Base-by-base conservation (phyloP, 139 green algal species). In the Closterium sp. region DNA sequence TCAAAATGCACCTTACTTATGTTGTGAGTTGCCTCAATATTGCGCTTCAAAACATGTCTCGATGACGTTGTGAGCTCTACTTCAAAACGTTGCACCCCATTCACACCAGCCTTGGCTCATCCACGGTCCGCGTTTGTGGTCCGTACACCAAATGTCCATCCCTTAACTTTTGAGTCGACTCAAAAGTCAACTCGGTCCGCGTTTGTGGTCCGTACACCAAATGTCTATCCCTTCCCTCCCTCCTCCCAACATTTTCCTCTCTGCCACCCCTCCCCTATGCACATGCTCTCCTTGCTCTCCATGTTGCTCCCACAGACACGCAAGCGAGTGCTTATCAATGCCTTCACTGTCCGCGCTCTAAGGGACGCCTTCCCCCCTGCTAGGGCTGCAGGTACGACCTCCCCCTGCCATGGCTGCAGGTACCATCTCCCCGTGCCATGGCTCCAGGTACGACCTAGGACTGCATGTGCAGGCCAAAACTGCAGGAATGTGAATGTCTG, bases 321-420 rank as follows among this genome's bases (percentile, higher is more conserved):
- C 92, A 97, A 97, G 93, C 94, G 97, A 21, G 97, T 99, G 79
- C 96, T 99, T 88, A 95, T 99, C 42, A 99, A 99, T 90, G 98
- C 98, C 30, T 99, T 99, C 95, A 91, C 70, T 31, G 97, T 96
- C 0, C 94, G 98, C 4, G 97, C 98, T 0, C 93, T 99, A 27
- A 97, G 97, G 88, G 98, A 99, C 94, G 22, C 21, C 85, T 96
- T 95, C 42, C 86, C 92, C 24, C 88, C 86, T 30, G 96, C 95
- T 7, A 70, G 96, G 29, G 31, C 21, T 86, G 91, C 91, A 92
- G 91, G 85, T 93, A 70, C 29, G 11, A 5, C 29, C 85, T 31
- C n/a, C 19, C 62, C 17, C 62, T 79, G 62, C 62, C 62, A 79
- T 13, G 17, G 62, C 62, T 79, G 62, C 62, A 91, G n/a, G 19